Percentiles rank a stretch among this genome's conserved stretches.
Conservation (phyloP, 805 yeast genomes). For the Zygosaccharomyces lentus region DNA sequence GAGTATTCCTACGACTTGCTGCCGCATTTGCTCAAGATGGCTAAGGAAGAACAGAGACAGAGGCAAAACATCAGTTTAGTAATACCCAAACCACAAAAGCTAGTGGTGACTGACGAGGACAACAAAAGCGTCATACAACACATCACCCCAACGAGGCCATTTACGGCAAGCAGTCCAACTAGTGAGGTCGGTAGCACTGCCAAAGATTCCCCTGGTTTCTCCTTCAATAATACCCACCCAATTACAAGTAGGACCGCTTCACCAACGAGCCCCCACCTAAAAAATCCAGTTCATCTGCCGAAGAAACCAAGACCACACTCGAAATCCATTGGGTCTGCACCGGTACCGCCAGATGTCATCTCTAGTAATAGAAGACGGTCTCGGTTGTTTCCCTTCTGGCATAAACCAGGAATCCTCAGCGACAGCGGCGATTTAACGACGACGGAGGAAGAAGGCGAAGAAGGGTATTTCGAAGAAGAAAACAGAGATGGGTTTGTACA, state of each 20-base stretch:
- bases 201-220: not conserved
- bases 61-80: constrained; percentile 3
- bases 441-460: constrained; percentile 32
- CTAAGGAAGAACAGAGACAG: constrained; percentile 24
- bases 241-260: constrained; percentile 5
- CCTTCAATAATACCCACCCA: not conserved
- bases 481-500: constrained; percentile 13
- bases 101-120: constrained; percentile 13
- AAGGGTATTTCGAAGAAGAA: constrained; percentile 24
- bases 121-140: constrained; percentile 7
- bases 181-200: not conserved
- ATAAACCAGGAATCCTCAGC: constrained; percentile 30
- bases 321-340: constrained; percentile 31
- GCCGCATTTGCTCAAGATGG: constrained; percentile 45
- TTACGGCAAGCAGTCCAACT: not conserved
- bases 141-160: not conserved
- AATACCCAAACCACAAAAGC: constrained; percentile 10
- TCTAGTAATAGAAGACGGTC: constrained; percentile 27
- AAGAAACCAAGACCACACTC: constrained; percentile 31
- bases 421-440: constrained; percentile 31
- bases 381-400: constrained; percentile 31
- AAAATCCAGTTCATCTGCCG: constrained; percentile 11
- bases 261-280: constrained; percentile 4
- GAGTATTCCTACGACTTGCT: constrained; percentile 77
- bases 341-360: constrained; percentile 32